Conservation (phyloP, 139 green algal species). For the Tetradesmus lagerheimii region DNA sequence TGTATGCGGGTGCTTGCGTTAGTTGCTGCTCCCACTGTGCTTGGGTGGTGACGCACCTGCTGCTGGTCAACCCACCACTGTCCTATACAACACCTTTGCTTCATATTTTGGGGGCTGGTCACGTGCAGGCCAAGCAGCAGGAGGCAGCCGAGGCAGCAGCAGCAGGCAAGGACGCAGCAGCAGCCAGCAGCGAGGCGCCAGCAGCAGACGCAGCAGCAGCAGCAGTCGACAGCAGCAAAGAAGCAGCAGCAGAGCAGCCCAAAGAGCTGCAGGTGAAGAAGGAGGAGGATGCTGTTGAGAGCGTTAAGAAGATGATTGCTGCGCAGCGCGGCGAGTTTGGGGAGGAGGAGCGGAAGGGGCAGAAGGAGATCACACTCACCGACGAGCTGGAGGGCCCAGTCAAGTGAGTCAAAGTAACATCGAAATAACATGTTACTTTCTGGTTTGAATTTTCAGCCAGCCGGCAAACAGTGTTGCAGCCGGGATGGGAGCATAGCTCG, state of each 20-base stretch:
- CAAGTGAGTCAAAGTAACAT: conserved; percentile 11
- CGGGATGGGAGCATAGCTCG: too few relatives aligned
- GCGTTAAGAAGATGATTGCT: conserved; percentile 62
- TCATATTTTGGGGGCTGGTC: too few relatives aligned
- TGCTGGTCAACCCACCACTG: too few relatives aligned
- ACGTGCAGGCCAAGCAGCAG: conserved; percentile 61
- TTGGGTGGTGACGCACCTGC: too few relatives aligned
- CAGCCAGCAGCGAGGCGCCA: background rate
- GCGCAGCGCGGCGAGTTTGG: conserved; percentile 63
- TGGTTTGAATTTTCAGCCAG: too few relatives aligned
- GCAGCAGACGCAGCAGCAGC: conserved; percentile 27
- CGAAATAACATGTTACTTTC: background rate
- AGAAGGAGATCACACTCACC: conserved; percentile 96
- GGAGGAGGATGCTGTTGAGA: conserved; percentile 53
- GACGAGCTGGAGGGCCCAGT: conserved; percentile 86
- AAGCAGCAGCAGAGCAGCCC: conserved; percentile 10
- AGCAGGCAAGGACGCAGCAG: background rate
- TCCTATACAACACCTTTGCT: too few relatives aligned
- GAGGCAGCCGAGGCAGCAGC: conserved; percentile 47
- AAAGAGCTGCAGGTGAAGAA: conserved; percentile 44
- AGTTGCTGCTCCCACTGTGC: too few relatives aligned
- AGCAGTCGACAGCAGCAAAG: conserved; percentile 17
- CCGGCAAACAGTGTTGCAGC: too few relatives aligned
- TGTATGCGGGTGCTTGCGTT: too few relatives aligned
- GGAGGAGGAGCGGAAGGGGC: conserved; percentile 73